These are phyloP conservation scores for Fraxinus baroniana DNA, from an alignment of 305 asterid species.

Conservation along the genomic window DNA sequence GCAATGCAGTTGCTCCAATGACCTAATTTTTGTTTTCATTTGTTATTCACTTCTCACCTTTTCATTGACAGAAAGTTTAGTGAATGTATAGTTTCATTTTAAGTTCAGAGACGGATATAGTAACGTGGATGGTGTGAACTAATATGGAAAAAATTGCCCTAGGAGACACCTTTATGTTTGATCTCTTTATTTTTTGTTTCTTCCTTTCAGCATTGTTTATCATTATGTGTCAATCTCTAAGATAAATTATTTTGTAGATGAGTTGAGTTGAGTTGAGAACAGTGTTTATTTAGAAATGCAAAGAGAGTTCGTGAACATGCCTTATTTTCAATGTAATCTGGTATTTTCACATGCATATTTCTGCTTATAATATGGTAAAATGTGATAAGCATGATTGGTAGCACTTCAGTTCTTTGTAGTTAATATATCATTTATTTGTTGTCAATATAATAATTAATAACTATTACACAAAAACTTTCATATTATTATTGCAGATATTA, in stretches of 20 bases:
- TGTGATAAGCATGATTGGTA: conserved; percentile 22
- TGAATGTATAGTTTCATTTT: conserved; percentile 4
- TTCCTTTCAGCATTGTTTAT: conserved; percentile 4
- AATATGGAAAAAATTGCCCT: not conserved
- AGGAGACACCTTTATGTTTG: conserved; percentile 8
- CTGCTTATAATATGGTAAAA: conserved; percentile 14
- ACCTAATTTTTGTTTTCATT: conserved; percentile 1
- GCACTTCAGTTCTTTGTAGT: conserved; percentile 18
- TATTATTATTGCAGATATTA: conserved; percentile 59
- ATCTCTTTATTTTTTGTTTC: not conserved
- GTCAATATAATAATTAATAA: conserved; percentile 14
- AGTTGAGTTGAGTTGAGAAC: conserved; percentile 16
- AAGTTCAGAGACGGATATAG: not conserved
- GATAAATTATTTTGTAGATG: not conserved
- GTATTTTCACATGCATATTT: conserved; percentile 1
- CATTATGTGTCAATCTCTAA: conserved; percentile 17
- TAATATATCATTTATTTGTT: conserved; percentile 4
- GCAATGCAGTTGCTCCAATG: not conserved
- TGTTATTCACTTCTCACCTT: not conserved
- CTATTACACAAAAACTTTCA: conserved; percentile 4
- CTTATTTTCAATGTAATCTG: not conserved
- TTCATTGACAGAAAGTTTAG: not conserved
- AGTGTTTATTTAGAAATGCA: not conserved
- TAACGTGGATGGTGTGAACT: not conserved
- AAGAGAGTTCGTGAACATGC: not conserved